Evolutionary conservation across 768 basidiomycete species (phyloP).

Genomic region (Boletus fagicola): DNA sequence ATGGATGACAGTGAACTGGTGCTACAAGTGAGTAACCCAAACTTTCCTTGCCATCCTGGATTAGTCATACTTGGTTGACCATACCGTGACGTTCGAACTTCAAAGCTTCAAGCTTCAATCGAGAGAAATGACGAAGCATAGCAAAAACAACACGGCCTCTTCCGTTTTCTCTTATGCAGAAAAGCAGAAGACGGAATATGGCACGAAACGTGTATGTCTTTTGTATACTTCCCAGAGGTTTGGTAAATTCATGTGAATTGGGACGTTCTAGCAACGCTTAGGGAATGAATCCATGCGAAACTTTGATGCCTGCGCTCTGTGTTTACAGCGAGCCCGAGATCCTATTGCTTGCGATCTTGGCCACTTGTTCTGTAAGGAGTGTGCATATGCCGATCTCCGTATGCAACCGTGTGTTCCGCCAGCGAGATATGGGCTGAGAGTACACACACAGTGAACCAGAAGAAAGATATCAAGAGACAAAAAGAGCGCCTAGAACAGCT

Average conservation of each 20-base stretch:
- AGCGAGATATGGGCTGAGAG: conserved; percentile 11
- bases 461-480: conserved; percentile 90
- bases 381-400: conserved; percentile 83
- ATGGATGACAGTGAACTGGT: too few relatives aligned
- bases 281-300: conserved; percentile 92
- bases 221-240: neutral
- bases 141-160: conserved; percentile 87
- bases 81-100: neutral
- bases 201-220: conserved; percentile 65
- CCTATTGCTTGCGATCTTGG: conserved; percentile 83
- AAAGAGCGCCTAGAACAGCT: conserved; percentile 73
- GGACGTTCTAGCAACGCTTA: conserved; percentile 32
- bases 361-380: conserved; percentile 96
- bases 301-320: conserved; percentile 90
- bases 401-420: conserved; percentile 28
- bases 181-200: conserved; percentile 77
- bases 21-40: too few relatives aligned
- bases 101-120: too few relatives aligned
- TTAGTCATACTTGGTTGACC: neutral
- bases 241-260: conserved; percentile 2
- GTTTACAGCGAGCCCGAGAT: conserved; percentile 78
- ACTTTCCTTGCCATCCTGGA: too few relatives aligned
- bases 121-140: conserved; percentile 76
- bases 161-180: conserved; percentile 90
- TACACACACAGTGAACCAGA: conserved; percentile 68